These are phyloP conservation scores for Boletus rubroflammeus DNA, from an alignment of 768 basidiomycete species.

Conservation along the genomic window DNA sequence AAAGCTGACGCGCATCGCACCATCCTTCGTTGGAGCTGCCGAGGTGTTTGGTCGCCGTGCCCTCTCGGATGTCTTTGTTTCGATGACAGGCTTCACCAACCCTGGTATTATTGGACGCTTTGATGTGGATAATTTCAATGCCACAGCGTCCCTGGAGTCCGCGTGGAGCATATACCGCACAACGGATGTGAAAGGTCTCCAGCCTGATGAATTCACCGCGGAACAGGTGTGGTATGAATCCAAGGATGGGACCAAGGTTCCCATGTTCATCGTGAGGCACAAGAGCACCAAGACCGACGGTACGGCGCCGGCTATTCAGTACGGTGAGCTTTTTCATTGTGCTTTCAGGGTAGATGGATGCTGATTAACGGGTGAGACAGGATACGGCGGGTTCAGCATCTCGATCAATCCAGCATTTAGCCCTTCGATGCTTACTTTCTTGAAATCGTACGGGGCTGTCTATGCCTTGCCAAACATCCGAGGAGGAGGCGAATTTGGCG, in stretches of 20 bases:
- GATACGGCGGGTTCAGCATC: constrained; percentile 80
- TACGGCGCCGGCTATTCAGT: constrained; percentile 73
- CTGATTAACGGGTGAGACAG: constrained; percentile 29
- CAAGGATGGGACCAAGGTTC: constrained; percentile 76
- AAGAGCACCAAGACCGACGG: constrained; percentile 68
- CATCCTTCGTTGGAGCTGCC: constrained; percentile 66
- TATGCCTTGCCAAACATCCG: constrained; percentile 59
- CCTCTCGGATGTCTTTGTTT: constrained; percentile 60
- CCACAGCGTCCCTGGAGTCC: constrained; percentile 35
- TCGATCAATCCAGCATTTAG: constrained; percentile 73
- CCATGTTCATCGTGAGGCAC: constrained; percentile 83
- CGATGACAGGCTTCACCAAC: constrained; percentile 64
- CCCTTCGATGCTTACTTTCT: constrained; percentile 65
- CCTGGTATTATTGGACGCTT: constrained; percentile 66
- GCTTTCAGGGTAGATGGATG: background rate
- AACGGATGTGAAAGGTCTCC: constrained; percentile 57
- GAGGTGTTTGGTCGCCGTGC: constrained; percentile 48
- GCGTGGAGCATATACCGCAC: constrained; percentile 58
- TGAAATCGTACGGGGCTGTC: constrained; percentile 66
- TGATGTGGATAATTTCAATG: constrained; percentile 42
- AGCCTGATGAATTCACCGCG: constrained; percentile 63
- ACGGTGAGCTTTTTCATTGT: constrained; percentile 42
- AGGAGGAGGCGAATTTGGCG: constrained; percentile 77
- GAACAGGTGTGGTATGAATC: constrained; percentile 78
- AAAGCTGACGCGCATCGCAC: constrained; percentile 51